Conservation (phyloP, 257 asterid genomes). For the Solanum tarapatanum region DNA sequence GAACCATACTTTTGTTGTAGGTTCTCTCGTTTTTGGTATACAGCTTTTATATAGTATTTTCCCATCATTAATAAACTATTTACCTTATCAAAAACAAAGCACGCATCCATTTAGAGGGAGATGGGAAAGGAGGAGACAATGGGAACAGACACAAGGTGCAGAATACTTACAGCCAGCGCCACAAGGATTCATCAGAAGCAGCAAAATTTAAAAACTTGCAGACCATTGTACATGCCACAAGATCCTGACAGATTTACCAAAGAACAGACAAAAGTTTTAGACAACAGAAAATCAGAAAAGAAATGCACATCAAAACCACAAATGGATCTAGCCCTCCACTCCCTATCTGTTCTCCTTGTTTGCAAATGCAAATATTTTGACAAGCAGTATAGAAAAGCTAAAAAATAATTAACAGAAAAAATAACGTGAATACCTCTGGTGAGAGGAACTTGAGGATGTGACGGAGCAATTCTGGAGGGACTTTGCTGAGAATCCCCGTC, state of each 20-base stretch:
- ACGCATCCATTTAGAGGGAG: neutral
- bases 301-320: neutral
- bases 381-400: neutral
- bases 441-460: constrained; percentile 76
- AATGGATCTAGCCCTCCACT: neutral
- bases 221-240: constrained; percentile 65
- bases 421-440: constrained; percentile 39
- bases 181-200: constrained; percentile 73
- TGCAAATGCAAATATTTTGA: neutral
- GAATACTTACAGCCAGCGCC: constrained; percentile 79
- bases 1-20: neutral
- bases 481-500: constrained; percentile 43
- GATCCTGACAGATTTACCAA: constrained; percentile 43
- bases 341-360: neutral
- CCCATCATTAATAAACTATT: neutral
- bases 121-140: neutral
- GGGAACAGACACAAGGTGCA: neutral
- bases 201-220: constrained; percentile 60
- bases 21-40: neutral
- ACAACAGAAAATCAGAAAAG: neutral
- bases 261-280: neutral
- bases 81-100: neutral
- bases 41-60: neutral
- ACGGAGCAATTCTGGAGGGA: constrained; percentile 67
- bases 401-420: neutral